Evolutionary conservation across 75 land plant genomes (phyloP).

Genomic region (Larix kaempferi): DNA sequence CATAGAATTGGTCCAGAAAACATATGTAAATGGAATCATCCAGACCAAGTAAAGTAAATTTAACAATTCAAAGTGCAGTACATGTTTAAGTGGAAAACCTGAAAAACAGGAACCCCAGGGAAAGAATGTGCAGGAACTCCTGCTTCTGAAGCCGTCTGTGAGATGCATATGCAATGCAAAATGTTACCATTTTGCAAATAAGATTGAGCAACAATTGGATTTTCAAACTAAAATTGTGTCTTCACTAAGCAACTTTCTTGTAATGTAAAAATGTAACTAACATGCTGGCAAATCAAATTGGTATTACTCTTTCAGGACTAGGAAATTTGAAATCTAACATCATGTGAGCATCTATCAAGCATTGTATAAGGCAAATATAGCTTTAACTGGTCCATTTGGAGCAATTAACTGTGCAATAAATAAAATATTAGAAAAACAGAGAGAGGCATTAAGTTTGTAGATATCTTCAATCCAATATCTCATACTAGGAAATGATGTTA

Average conservation of each 20-base stretch:
- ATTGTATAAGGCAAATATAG: not conserved
- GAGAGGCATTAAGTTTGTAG: not conserved
- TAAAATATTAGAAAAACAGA: not conserved
- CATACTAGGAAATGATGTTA: not conserved
- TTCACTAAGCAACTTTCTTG: not conserved
- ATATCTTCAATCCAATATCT: not conserved
- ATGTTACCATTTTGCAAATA: not conserved
- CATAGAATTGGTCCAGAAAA: not conserved
- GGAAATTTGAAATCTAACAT: not conserved
- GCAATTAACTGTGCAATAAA: not conserved
- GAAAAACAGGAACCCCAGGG: conserved; percentile 23
- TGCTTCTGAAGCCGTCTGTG: conserved; percentile 15
- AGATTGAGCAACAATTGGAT: not conserved
- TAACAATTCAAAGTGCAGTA: not conserved
- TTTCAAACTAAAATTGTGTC: not conserved
- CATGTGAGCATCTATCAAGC: not conserved
- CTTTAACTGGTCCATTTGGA: not conserved
- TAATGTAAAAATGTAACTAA: not conserved
- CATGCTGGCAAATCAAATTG: not conserved
- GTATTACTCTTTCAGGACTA: not conserved
- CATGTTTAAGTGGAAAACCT: conserved; percentile 8
- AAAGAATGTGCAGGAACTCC: conserved; percentile 20
- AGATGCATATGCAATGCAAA: not conserved
- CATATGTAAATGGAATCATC: not conserved
- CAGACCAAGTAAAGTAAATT: not conserved